Evolutionary conservation across 164 flowering plant genomes (phyloP).

Genomic region (Paratinospora sagittata): DNA sequence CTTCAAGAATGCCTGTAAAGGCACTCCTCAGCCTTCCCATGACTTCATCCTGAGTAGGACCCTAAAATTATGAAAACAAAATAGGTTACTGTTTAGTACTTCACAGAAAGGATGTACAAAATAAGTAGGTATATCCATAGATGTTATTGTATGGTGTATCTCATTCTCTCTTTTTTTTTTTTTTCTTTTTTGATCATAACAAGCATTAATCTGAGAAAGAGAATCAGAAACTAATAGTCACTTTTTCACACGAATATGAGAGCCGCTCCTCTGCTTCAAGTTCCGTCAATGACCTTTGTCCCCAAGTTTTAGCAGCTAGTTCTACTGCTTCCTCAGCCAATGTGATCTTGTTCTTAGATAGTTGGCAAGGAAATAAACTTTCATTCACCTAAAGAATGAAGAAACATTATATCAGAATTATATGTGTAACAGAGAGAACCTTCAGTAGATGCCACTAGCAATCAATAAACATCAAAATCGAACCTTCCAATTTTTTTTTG

Average conservation of each 20-base stretch:
- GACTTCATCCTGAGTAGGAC: slow-evolving; percentile 83
- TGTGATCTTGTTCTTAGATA: slow-evolving; percentile 52
- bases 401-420: not conserved
- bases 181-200: not conserved
- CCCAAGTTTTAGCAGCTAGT: slow-evolving; percentile 80
- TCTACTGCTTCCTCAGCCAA: slow-evolving; percentile 86
- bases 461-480: not conserved
- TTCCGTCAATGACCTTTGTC: slow-evolving; percentile 73
- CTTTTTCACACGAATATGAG: slow-evolving; percentile 97
- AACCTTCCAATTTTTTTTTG: slow-evolving; percentile 89
- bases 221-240: slow-evolving; percentile 17
- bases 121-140: too few relatives aligned
- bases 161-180: not conserved
- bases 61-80: slow-evolving; percentile 37
- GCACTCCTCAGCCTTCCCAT: slow-evolving; percentile 71
- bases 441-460: not conserved
- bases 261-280: slow-evolving; percentile 96
- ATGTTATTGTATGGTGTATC: too few relatives aligned
- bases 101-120: not conserved
- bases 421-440: not conserved
- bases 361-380: slow-evolving; percentile 71
- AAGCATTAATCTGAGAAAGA: slow-evolving; percentile 1
- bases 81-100: slow-evolving; percentile 1
- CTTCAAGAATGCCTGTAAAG: slow-evolving; percentile 57
- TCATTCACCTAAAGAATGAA: slow-evolving; percentile 67